Evolutionary conservation across 169 alveolate genomes (phyloP), one percentile per base, ranked within the genome.

Genomic region (Amoebophrya sp.): DNA sequence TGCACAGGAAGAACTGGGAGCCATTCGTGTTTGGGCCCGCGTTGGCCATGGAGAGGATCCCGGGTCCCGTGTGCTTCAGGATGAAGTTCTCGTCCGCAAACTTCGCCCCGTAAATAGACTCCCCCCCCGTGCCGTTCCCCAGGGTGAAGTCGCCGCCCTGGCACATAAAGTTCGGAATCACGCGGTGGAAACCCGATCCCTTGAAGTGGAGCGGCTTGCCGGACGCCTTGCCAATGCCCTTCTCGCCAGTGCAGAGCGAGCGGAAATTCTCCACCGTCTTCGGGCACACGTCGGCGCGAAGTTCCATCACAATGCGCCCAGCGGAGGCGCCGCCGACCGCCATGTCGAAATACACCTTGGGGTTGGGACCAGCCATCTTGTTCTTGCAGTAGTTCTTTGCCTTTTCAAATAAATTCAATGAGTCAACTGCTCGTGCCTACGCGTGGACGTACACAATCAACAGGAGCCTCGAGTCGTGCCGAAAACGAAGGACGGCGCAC

Each of bases 191-290:
- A n/a, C 91, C 93, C 40, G 96, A 94, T 89, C 95, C 94, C 67
- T 96, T 96, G 94, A 94, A 98, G 92, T 95, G 97, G 88, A 98
- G 95, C 40, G 94, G 95, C 89, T 96, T 96, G 29, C 78, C 78
- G 34, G 23, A 13, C 26, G n/a, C 40, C 18, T 39, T 88, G 13
- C 18, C 26, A n/a, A n/a, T n/a, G 96, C 97, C 41, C 94, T 89
- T 94, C 90, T 95, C 97, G 0, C 99, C 99, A 16, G 99, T 95
- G 92, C 99, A 98, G 88, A 98, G 96, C 88, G 97, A 97, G 90
- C 99, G 95, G 94, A 98, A 98, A 92, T 98, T 98, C 92, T 98
- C 99, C 34, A 97, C 97, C 40, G 99, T 98, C 90, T 96, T 97
- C n/a, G 99, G 99, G 13, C 96, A 98, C 70, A 94, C 91, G 70